phyloP scores from a whole-genome alignment of 208 protist genomes.

The Wallacemonas sp. region DNA sequence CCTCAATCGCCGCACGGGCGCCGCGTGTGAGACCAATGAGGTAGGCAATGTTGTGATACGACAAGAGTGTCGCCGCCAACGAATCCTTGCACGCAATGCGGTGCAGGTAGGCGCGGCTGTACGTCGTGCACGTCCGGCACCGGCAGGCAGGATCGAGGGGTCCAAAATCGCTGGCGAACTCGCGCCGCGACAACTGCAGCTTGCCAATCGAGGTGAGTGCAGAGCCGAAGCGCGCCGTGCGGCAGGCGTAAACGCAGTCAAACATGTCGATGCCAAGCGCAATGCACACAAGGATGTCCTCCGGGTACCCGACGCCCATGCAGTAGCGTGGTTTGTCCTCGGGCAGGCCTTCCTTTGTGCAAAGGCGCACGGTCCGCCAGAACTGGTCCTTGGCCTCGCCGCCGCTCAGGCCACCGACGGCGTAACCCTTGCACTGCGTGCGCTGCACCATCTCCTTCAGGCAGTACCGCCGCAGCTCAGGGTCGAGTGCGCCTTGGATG shows the following conservation, averaged over 20 bases:
- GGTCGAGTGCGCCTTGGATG: slow-evolving; percentile 96
- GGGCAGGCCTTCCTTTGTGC: slow-evolving; percentile 86
- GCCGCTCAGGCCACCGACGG: slow-evolving; percentile 98
- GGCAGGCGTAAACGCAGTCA: slow-evolving; percentile 99
- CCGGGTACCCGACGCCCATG: slow-evolving; percentile 99
- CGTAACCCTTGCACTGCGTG: slow-evolving; percentile 94
- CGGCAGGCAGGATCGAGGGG: slow-evolving; percentile 87
- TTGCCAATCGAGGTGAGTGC: slow-evolving; percentile 88
- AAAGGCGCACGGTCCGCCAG: slow-evolving; percentile 93
- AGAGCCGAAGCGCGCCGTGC: slow-evolving; percentile 97
- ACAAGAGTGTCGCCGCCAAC: slow-evolving; percentile 92
- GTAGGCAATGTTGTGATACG: slow-evolving; percentile 98
- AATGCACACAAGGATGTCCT: slow-evolving; percentile 98
- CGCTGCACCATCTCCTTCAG: slow-evolving; percentile 93
- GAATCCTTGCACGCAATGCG: slow-evolving; percentile 87
- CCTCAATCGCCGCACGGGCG: slow-evolving; percentile 80
- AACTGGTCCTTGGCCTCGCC: slow-evolving; percentile 98
- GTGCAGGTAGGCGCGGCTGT: slow-evolving; percentile 94
- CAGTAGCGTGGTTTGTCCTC: slow-evolving; percentile 96
- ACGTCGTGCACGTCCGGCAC: slow-evolving; percentile 92
- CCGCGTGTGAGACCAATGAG: slow-evolving; percentile 92
- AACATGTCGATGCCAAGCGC: slow-evolving; percentile 99
- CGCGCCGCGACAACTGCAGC: slow-evolving; percentile 72
- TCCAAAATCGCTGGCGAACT: slow-evolving; percentile 68
- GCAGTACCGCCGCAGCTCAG: slow-evolving; percentile 88